Evolutionary conservation across 495 filamentous ascomycete genomes (phyloP), one percentile per base, ranked within the genome.

Genomic region (Viridothelium virens): DNA sequence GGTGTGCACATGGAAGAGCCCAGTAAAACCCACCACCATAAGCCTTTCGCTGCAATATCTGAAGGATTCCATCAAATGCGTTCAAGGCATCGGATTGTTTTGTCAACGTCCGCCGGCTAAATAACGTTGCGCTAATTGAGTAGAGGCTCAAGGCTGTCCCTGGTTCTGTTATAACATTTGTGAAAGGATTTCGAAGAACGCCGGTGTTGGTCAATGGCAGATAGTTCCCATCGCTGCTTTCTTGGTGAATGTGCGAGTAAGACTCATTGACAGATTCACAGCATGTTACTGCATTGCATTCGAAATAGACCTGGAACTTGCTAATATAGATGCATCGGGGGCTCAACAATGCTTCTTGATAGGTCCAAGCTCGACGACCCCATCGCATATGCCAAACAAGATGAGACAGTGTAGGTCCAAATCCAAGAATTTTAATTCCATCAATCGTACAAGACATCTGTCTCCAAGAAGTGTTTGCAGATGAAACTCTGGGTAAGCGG

Each of bases 281-380:
- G 38, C 38, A 64, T 3, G 33, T n/a, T 44, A 64, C 31, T 12
- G 62, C 62, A n/a, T 64, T 64, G 38, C 62, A 64, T 18, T 64
- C 62, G 10, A 38, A 38, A 44, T 64, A 64, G 2, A 34, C 36
- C 2, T 46, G 36, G 18, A 10, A 46, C 2, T 41, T 5, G 34
- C 12, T 46, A 18, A 64, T 64, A n/a, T 44, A 64, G 2, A 64
- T 3, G 37, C 62, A 64, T 14, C 62, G 62, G 2, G 62, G 38
- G 14, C 36, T 64, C 12, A 64, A 38, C 2, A 41, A 12, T 2
- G 62, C 62, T 44, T 64, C 62, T 46, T 64, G 62, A 31, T 64
- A 64, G 25, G 62, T 64, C 62, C 62, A 64, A n/a, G 12, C 62
- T n/a, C 62, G 36, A 5, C 18, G 31, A 25, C 2, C 33, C 62